phyloP scores from a whole-genome alignment of 257 asterid species.

The Fraxinus excelsior region DNA sequence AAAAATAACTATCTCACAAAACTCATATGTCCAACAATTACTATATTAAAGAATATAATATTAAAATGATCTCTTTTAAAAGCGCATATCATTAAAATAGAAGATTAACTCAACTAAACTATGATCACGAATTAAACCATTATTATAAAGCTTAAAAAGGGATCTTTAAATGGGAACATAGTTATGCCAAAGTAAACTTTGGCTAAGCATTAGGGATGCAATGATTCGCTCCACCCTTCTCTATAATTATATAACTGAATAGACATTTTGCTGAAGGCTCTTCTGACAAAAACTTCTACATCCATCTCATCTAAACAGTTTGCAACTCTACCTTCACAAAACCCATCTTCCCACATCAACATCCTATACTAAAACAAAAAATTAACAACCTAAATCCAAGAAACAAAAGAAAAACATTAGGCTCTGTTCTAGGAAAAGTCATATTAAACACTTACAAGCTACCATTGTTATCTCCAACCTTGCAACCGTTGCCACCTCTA shows the following conservation, averaged over 20 bases:
- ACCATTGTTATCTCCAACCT: conserved; percentile 97
- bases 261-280: conserved; percentile 99
- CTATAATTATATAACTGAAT: conserved; percentile 99
- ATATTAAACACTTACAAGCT: conserved; percentile 71
- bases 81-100: background rate
- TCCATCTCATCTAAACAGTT: conserved; percentile 85
- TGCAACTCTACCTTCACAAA: conserved; percentile 85
- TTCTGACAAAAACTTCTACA: conserved; percentile 87
- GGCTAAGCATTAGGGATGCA: conserved; percentile 6
- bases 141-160: background rate
- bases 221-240: conserved; percentile 87
- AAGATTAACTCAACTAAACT: background rate
- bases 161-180: background rate
- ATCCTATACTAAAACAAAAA: conserved; percentile 56
- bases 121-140: background rate
- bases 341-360: conserved; percentile 99
- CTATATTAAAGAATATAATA: conserved; percentile 2
- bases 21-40: conserved; percentile 10
- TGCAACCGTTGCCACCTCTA: conserved; percentile 96
- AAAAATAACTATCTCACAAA: conserved; percentile 6
- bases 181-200: background rate
- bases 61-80: background rate
- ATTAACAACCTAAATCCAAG: background rate
- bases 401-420: background rate
- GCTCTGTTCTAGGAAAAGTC: background rate